Conservation (phyloP, 305 asterid species). For the Fraxinus latifolia region DNA sequence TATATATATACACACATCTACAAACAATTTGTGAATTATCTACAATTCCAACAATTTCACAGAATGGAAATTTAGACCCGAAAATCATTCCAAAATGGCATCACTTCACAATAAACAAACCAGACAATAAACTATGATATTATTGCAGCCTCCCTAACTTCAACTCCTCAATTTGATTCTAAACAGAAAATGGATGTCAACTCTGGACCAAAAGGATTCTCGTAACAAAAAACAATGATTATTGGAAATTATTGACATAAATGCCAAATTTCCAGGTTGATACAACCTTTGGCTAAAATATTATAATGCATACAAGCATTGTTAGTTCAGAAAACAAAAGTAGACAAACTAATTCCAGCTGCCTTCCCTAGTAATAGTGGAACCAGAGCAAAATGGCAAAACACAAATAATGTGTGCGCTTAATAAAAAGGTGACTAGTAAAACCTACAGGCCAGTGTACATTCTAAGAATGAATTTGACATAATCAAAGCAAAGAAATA, state of each 20-base stretch:
- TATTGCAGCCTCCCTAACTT: slow-evolving; percentile 12
- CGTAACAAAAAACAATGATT: not conserved
- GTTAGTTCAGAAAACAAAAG: not conserved
- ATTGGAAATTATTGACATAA: not conserved
- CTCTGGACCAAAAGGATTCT: not conserved
- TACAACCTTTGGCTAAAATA: not conserved
- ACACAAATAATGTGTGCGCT: not conserved
- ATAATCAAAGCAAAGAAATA: not conserved
- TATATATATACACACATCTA: not conserved
- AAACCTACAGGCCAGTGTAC: not conserved
- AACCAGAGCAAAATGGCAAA: not conserved
- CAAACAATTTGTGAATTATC: slow-evolving; percentile 12
- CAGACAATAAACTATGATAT: not conserved
- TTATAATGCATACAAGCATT: not conserved
- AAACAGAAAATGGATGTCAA: slow-evolving; percentile 7
- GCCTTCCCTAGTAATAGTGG: not conserved
- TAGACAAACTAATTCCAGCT: not conserved
- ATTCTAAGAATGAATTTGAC: slow-evolving; percentile 5
- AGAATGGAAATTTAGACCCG: slow-evolving; percentile 1
- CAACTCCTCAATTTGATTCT: not conserved
- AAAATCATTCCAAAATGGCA: slow-evolving; percentile 9
- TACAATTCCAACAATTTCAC: slow-evolving; percentile 3
- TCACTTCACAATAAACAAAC: slow-evolving; percentile 13
- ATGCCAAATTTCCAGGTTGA: slow-evolving; percentile 13
- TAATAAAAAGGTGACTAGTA: not conserved